Evolutionary conservation across 1,284 basidiomycete species (phyloP), one percentile per base, ranked within the genome.

Genomic region (Agroathelia rolfsii): DNA sequence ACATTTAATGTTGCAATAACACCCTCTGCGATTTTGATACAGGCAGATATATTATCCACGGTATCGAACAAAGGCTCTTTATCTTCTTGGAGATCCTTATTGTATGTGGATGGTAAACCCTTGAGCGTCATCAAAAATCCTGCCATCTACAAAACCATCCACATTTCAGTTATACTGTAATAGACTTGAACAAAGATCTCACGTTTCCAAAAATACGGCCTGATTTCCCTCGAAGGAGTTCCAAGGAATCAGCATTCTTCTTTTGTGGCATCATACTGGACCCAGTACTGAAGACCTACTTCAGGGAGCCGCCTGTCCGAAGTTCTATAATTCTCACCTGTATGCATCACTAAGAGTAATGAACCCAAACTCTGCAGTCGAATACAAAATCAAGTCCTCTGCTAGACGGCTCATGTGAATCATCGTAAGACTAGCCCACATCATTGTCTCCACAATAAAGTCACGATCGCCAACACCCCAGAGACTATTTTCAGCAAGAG

Each of bases 191-290:
- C n/a, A n/a, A n/a, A n/a, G n/a, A n/a, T n/a, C 72, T 41, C 47
- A 84, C 85, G 51, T 90, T 83, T 41, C 94, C 94, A 59, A 96
- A 95, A 23, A 95, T 72, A 23, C 94, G 81, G 6, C 95, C 94
- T 16, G 84, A 78, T 61, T 98, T 98, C 44, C 94, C 94, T 40
- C 94, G 80, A 36, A 98, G 69, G 16, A 98, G 68, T 56, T 98
- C 95, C 29, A 95, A 64, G 18, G 90, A 95, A 58, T 97, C 94
- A 0, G 95, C 90, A 58, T 98, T 98, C 66, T 98, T 97, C 68
- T 98, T 97, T 55, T 98, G 94, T 2, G 94, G 94, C 94, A 98
- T 98, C 55, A 98, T 97, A 43, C 92, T 96, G 24, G 93, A 96
- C 8, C 94, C 94, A 21, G 94, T 98, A 55, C 89, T 93, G 40